These are phyloP conservation scores for Chlorella sp. DNA, from an alignment of 139 green algal genomes.

Conservation along the genomic window DNA sequence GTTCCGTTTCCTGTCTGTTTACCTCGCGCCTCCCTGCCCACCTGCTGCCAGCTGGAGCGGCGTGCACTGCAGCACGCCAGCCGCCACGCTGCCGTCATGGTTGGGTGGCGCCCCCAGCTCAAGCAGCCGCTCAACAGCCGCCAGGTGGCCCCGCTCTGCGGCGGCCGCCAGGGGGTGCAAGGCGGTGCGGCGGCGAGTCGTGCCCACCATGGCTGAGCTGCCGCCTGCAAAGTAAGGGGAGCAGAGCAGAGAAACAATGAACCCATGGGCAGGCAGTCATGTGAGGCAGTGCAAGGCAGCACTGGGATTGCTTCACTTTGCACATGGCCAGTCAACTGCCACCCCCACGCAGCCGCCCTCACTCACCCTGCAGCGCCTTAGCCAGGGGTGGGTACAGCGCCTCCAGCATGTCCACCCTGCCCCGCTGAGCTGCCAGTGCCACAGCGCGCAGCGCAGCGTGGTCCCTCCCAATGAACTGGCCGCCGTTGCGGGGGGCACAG, in stretches of 20 bases:
- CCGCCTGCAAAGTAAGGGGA: not conserved
- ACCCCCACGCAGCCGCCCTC: not conserved
- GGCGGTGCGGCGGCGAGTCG: not conserved
- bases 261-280: no score
- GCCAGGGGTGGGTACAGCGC: slow-evolving; percentile 11
- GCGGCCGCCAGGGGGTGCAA: slow-evolving; percentile 28
- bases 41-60: slow-evolving; percentile 27
- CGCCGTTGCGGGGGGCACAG: not conserved
- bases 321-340: not conserved
- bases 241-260: not conserved
- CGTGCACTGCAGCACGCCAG: slow-evolving; percentile 20
- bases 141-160: slow-evolving; percentile 2
- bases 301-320: not conserved
- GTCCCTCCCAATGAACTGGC: not conserved
- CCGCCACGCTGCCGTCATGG: slow-evolving; percentile 1
- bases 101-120: not conserved
- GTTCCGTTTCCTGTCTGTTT: no score
- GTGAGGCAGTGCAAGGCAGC: no score
- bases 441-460: slow-evolving; percentile 1
- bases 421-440: slow-evolving; percentile 1
- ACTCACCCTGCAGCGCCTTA: not conserved
- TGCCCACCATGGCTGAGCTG: slow-evolving; percentile 5
- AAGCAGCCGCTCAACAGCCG: slow-evolving; percentile 21
- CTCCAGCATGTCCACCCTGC: not conserved
- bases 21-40: no score